Evolutionary conservation across 305 asterid species (phyloP), one percentile per base, ranked within the genome.

Genomic region (Ajuga reptans): DNA sequence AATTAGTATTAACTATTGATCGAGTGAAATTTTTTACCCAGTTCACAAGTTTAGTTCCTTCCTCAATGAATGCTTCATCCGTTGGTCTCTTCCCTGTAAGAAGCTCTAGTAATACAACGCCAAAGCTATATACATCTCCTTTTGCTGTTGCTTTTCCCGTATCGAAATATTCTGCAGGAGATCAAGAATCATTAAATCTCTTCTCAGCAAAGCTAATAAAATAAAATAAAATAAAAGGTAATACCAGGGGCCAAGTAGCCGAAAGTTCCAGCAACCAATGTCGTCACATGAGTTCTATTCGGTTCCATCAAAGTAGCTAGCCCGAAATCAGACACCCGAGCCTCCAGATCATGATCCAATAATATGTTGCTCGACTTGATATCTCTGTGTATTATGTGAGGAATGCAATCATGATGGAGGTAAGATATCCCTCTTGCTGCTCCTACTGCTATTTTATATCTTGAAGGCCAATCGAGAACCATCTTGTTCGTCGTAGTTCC

Each of bases 41-140:
- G 53, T 89, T 87, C 50, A 88, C 98, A 71, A 92, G 96, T 83
- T 65, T 92, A 42, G 96, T 87, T 61, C 98, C 98, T 76, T 86
- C 98, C 86, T 92, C 98, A 4, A 89, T 34, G 61, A 89, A 92
- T 59, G 87, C 63, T 80, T 85, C 96, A 68, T 89, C 96, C 0
- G 86, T 77, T 31, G 96, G 96, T 51, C 74, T 89, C 66, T 70
- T 85, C 75, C 98, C 96, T 0, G 96, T 92, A 69, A 92, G 80
- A 75, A 92, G 91, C 78, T 92, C 98, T 6, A 92, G 89, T 60
- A 92, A 76, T 51, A 92, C 96, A 29, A 92, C 96, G 12, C 98
- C 98, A 71, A 80, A 89, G 83, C 98, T 92, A 49, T 89, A 89
- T 50, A 92, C 96, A 73, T 91, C 96, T 54, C 98, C 98, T 75